Conservation (phyloP, 257 asterid species). For the Oldenlandia corymbosa region DNA sequence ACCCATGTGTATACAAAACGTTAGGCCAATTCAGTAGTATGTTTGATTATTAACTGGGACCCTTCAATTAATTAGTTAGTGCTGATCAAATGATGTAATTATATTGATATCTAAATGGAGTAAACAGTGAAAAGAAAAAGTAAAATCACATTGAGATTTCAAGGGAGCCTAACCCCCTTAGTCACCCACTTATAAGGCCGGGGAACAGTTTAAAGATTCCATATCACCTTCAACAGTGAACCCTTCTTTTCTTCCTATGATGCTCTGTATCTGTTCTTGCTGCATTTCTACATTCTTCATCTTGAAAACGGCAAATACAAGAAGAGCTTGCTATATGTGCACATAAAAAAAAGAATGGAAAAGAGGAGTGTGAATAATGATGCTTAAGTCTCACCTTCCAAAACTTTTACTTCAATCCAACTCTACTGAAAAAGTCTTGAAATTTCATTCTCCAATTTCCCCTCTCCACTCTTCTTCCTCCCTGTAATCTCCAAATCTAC, state of each 20-base stretch:
- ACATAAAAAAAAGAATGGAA: neutral
- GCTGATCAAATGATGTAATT: constrained; percentile 9
- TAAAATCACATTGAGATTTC: neutral
- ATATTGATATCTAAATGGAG: constrained; percentile 6
- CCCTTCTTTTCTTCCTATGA: neutral
- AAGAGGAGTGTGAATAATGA: constrained; percentile 28
- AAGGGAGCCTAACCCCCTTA: constrained; percentile 12
- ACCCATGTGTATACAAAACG: constrained; percentile 2
- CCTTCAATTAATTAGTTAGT: constrained; percentile 11
- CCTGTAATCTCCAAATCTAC: constrained; percentile 26
- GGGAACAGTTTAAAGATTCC: constrained; percentile 19
- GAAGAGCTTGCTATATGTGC: constrained; percentile 5
- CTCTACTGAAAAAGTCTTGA: constrained; percentile 22
- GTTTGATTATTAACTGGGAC: constrained; percentile 12
- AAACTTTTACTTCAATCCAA: constrained; percentile 54
- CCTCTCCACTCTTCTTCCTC: constrained; percentile 4
- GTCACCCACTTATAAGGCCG: constrained; percentile 16
- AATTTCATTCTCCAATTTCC: neutral
- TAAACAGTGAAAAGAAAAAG: constrained; percentile 9
- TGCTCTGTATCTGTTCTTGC: too few relatives aligned
- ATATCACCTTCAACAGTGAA: constrained; percentile 16
- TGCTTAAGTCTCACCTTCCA: constrained; percentile 56
- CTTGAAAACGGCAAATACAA: neutral
- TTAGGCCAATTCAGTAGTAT: constrained; percentile 6
- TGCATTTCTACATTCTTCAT: neutral